Conservation (phyloP, 148 eudicot genomes). For the Chenopodium quinoa region DNA sequence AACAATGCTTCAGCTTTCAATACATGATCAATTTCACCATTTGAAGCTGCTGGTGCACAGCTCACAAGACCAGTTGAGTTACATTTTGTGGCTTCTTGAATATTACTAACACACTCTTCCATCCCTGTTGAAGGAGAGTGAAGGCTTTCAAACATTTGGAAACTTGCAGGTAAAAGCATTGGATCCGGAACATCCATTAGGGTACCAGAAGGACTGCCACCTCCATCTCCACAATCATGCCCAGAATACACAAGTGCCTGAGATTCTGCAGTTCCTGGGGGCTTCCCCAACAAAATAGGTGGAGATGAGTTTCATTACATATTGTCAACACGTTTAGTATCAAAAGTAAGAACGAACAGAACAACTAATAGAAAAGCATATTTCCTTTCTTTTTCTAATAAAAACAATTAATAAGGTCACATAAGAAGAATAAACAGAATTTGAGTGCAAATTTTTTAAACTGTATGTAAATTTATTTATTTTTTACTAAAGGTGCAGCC, state of each 20-base stretch:
- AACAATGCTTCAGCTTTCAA: slow-evolving; percentile 87
- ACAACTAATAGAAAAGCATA: not conserved
- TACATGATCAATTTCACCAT: slow-evolving; percentile 67
- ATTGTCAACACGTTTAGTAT: not conserved
- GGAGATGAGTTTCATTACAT: slow-evolving; percentile 27
- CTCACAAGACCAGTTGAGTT: slow-evolving; percentile 45
- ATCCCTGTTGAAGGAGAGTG: slow-evolving; percentile 46
- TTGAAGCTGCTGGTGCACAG: slow-evolving; percentile 44
- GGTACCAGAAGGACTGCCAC: slow-evolving; percentile 60
- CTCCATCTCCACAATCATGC: slow-evolving; percentile 65
- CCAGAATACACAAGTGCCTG: slow-evolving; percentile 60
- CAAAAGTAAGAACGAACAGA: not conserved
- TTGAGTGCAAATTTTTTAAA: too few species aligned
- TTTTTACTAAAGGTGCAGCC: not conserved
- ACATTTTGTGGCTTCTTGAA: slow-evolving; percentile 51
- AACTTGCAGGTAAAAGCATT: slow-evolving; percentile 58
- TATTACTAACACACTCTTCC: slow-evolving; percentile 66
- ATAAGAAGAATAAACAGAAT: too few species aligned
- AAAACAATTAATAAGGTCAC: not conserved
- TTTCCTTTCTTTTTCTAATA: not conserved
- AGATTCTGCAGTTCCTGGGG: slow-evolving; percentile 93
- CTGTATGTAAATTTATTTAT: too few species aligned
- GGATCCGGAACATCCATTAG: slow-evolving; percentile 79
- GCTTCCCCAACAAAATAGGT: slow-evolving; percentile 53
- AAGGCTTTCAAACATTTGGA: slow-evolving; percentile 69